phyloP scores from a whole-genome alignment of 2,329 filamentous ascomycete species.

The Grosmannia clavigera region DNA sequence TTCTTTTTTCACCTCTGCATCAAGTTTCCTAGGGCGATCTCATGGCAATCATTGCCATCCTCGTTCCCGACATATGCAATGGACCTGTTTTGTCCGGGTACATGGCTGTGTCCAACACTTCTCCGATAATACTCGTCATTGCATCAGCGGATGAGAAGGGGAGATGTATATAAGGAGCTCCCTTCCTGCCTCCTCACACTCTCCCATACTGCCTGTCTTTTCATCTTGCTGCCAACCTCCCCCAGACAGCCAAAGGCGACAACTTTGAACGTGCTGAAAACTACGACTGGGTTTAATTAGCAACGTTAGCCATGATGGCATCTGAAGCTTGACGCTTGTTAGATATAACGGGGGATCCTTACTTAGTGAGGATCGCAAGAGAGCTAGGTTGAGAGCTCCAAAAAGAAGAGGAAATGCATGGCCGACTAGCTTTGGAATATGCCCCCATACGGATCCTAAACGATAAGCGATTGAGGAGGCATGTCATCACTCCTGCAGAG shows the following conservation, averaged over 20 bases:
- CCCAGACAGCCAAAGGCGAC: background rate
- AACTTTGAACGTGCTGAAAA: too few species aligned
- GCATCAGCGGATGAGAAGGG: background rate
- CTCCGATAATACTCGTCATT: background rate
- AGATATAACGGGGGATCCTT: background rate
- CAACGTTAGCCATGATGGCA: background rate
- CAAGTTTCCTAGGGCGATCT: background rate
- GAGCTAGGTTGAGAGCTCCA: conserved; percentile 3
- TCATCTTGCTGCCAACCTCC: background rate
- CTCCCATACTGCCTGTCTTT: background rate
- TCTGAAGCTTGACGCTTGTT: background rate
- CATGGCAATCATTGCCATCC: background rate
- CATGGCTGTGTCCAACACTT: background rate
- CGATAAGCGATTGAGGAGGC: background rate
- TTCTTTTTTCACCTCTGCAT: background rate
- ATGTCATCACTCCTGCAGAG: background rate
- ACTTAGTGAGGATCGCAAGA: background rate
- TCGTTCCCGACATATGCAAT: background rate
- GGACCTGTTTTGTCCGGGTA: background rate
- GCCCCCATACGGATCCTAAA: background rate
- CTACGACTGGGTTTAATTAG: too few species aligned
- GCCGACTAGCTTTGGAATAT: too few species aligned
- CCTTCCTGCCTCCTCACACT: background rate
- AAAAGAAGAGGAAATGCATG: background rate
- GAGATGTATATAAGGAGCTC: background rate